These are phyloP conservation scores for Nigrospora oryzae DNA, from an alignment of 2,329 filamentous ascomycete genomes.

Conservation along the genomic window DNA sequence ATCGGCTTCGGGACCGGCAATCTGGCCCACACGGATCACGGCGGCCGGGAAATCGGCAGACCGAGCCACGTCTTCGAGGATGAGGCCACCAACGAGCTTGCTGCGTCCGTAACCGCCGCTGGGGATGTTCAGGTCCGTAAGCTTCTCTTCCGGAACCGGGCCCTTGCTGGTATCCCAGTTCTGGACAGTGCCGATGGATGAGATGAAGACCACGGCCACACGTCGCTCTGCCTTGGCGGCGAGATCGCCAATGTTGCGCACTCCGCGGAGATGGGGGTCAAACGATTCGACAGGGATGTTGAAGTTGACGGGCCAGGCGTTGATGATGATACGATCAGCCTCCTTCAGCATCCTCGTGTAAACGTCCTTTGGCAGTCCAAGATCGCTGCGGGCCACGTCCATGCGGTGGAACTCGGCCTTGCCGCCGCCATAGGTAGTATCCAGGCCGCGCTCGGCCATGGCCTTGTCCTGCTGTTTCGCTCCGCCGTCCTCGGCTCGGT, in stretches of 20 bases:
- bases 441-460: conserved; percentile 29
- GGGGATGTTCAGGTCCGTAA: conserved; percentile 18
- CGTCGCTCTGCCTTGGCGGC: conserved; percentile 21
- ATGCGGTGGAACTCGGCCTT: conserved; percentile 39
- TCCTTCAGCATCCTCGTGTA: conserved; percentile 27
- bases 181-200: conserved; percentile 24
- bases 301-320: conserved; percentile 48
- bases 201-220: conserved; percentile 28
- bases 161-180: conserved; percentile 12
- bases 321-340: conserved; percentile 41
- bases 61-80: conserved; percentile 25
- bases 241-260: conserved; percentile 40
- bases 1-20: conserved; percentile 25
- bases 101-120: conserved; percentile 27
- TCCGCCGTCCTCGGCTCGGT: conserved; percentile 33
- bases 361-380: conserved; percentile 34
- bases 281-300: conserved; percentile 41
- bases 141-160: conserved; percentile 22
- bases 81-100: conserved; percentile 25
- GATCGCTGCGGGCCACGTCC: conserved; percentile 34
- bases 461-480: conserved; percentile 25
- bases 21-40: conserved; percentile 32
- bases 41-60: conserved; percentile 22
- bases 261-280: conserved; percentile 38
- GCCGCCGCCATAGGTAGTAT: conserved; percentile 14